Evolutionary conservation across 768 basidiomycete species (phyloP).

Genomic region (Tylopilus rubrobrunneus): DNA sequence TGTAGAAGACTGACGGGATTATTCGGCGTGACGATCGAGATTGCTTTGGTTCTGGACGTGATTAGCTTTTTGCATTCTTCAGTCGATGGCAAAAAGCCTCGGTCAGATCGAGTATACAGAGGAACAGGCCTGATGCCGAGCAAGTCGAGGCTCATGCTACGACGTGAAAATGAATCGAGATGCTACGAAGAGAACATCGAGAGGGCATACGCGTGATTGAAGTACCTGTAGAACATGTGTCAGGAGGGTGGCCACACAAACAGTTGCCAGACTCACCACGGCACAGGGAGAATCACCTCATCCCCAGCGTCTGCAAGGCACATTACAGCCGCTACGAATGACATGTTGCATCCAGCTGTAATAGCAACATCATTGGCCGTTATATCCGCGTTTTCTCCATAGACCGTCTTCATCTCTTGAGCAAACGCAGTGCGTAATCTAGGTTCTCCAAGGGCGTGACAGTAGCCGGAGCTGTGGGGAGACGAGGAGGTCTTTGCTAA

Average conservation of each 20-base stretch:
- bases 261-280: constrained; percentile 45
- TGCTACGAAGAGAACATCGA: neutral
- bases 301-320: constrained; percentile 64
- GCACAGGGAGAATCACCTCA: constrained; percentile 68
- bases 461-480: constrained; percentile 50
- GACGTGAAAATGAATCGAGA: neutral
- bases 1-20: constrained; percentile 50
- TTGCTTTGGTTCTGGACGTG: constrained; percentile 58
- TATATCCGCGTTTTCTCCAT: constrained; percentile 49
- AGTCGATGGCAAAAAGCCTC: constrained; percentile 60
- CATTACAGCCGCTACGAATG: constrained; percentile 61
- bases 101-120: constrained; percentile 45
- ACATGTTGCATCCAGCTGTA: constrained; percentile 71
- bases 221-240: constrained; percentile 44
- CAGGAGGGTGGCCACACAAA: neutral
- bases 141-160: constrained; percentile 66
- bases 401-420: constrained; percentile 58
- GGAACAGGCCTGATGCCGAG: constrained; percentile 58
- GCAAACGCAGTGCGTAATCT: constrained; percentile 48
- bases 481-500: constrained; percentile 44
- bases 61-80: constrained; percentile 48
- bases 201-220: constrained; percentile 52
- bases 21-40: constrained; percentile 74
- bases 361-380: constrained; percentile 56
- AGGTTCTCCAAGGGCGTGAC: constrained; percentile 55